Percentiles rank a stretch among this genome's conserved stretches.
Evolutionary conservation across 1,284 basidiomycete genomes (phyloP).

Genomic region (Boletus sp.): DNA sequence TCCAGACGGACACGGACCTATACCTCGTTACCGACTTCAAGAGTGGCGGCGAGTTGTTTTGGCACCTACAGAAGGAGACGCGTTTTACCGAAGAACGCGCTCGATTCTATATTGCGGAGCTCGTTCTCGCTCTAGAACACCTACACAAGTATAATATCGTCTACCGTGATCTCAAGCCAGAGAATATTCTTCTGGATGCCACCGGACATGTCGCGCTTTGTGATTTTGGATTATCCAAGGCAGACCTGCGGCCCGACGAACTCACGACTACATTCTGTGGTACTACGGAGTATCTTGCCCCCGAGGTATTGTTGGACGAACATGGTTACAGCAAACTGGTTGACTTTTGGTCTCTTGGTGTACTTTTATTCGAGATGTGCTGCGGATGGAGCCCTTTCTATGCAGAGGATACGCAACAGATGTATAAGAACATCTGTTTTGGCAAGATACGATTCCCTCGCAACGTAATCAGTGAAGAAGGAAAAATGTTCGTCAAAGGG

Average conservation of each 20-base stretch:
- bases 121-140: slow-evolving; percentile 92
- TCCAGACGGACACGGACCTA: slow-evolving; percentile 94
- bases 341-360: slow-evolving; percentile 97
- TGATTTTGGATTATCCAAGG: slow-evolving; percentile 96
- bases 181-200: slow-evolving; percentile 95
- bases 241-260: slow-evolving; percentile 89
- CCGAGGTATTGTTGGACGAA: slow-evolving; percentile 97
- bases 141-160: slow-evolving; percentile 97
- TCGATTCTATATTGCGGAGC: slow-evolving; percentile 92
- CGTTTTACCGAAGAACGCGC: slow-evolving; percentile 90
- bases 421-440: slow-evolving; percentile 99
- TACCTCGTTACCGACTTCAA: slow-evolving; percentile 99
- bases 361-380: slow-evolving; percentile 95
- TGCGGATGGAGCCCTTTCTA: slow-evolving; percentile 99
- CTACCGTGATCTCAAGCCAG: slow-evolving; percentile 96
- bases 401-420: slow-evolving; percentile 98
- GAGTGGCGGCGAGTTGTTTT: slow-evolving; percentile 96
- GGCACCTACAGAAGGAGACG: slow-evolving; percentile 95
- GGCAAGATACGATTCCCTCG: slow-evolving; percentile 99
- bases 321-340: slow-evolving; percentile 98
- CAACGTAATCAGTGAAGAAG: slow-evolving; percentile 95
- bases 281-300: slow-evolving; percentile 95
- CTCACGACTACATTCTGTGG: slow-evolving; percentile 98
- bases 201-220: slow-evolving; percentile 96
- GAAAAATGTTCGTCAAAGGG: slow-evolving; percentile 99